These are phyloP conservation scores for Zalaria sp. DNA, from an alignment of 2,329 filamentous ascomycete genomes.

Conservation along the genomic window DNA sequence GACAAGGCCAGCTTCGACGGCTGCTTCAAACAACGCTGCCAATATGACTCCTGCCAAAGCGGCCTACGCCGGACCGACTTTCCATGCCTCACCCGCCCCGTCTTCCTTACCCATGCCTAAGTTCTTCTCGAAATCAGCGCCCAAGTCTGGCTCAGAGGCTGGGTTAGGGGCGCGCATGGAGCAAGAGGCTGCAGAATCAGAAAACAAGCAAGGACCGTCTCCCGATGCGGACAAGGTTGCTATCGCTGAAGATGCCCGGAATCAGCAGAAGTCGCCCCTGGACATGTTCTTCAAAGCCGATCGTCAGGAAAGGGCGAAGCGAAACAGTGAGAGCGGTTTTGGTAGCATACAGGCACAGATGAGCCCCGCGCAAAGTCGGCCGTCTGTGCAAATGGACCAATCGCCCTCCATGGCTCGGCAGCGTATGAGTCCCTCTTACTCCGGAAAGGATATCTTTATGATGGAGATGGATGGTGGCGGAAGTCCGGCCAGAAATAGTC, in stretches of 20 bases:
- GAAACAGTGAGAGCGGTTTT: constrained; percentile 35
- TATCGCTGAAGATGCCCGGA: not conserved
- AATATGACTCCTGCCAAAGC: constrained; percentile 30
- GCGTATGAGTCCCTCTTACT: constrained; percentile 2
- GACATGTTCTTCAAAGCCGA: constrained; percentile 87
- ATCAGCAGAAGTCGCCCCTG: constrained; percentile 55
- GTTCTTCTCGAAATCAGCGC: constrained; percentile 65
- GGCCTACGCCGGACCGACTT: constrained; percentile 83
- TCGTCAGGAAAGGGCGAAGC: constrained; percentile 57
- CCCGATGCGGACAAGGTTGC: constrained; percentile 2
- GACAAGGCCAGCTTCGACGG: constrained; percentile 25
- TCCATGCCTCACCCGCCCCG: constrained; percentile 86
- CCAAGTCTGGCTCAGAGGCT: constrained; percentile 42
- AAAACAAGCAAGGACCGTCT: not conserved
- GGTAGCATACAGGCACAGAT: constrained; percentile 38
- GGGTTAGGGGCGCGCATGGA: constrained; percentile 29
- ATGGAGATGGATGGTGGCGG: constrained; percentile 52
- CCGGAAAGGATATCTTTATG: constrained; percentile 36
- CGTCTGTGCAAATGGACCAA: not conserved
- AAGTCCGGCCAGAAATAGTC: constrained; percentile 6
- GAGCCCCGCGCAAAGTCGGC: constrained; percentile 19
- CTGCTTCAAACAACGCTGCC: constrained; percentile 18
- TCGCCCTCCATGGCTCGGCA: constrained; percentile 6
- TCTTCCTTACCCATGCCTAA: constrained; percentile 82
- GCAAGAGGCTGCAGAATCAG: constrained; percentile 20